phyloP scores from a whole-genome alignment of 192 early-diverging fungal genomes.

The Entophlyctis luteolus region DNA sequence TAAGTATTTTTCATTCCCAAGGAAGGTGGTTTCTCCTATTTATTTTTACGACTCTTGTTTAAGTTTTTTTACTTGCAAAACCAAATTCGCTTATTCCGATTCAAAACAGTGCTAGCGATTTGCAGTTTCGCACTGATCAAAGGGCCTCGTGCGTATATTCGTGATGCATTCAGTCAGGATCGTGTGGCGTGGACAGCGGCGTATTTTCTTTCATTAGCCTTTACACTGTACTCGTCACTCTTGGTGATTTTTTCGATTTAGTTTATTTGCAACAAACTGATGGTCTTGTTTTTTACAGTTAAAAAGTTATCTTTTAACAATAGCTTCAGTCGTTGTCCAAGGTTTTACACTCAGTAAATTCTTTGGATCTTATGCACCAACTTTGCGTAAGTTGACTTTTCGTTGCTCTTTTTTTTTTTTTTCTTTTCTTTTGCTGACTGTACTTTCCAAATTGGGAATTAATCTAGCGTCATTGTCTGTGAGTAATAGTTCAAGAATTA shows the following conservation, averaged over 20 bases:
- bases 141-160: constrained; percentile 75
- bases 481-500: neutral
- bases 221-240: constrained; percentile 82
- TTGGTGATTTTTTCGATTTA: constrained; percentile 43
- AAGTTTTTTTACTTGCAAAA: neutral
- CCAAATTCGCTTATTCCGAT: neutral
- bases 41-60: constrained; percentile 10
- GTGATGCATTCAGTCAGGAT: constrained; percentile 73
- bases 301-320: constrained; percentile 66
- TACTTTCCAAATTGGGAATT: neutral
- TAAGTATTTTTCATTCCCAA: constrained; percentile 11
- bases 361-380: constrained; percentile 79
- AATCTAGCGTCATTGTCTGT: neutral
- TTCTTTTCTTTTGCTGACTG: neutral
- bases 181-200: constrained; percentile 74
- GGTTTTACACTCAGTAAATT: constrained; percentile 78
- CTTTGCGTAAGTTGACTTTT: constrained; percentile 27
- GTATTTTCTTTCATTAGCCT: constrained; percentile 77
- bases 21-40: too few relatives aligned
- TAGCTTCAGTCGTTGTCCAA: constrained; percentile 75
- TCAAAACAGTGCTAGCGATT: constrained; percentile 14
- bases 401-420: neutral
- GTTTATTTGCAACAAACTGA: neutral
- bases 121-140: constrained; percentile 72
- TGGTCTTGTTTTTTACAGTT: constrained; percentile 31